phyloP scores from a whole-genome alignment of 2,329 filamentous ascomycete species.

The Onygena corvina region DNA sequence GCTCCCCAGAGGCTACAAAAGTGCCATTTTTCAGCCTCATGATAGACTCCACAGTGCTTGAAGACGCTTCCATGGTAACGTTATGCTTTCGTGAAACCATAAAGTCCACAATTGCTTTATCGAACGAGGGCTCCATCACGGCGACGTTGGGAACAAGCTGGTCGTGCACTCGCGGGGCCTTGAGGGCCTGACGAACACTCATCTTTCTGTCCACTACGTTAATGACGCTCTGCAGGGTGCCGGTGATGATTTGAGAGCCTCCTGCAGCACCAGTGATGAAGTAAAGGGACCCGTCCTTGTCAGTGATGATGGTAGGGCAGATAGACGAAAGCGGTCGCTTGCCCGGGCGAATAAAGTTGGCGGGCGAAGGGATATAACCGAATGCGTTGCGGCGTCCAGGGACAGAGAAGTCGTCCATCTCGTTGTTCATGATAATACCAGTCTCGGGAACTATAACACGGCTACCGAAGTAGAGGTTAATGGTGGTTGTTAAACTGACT shows the following conservation, averaged over 20 bases:
- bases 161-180: conserved; percentile 61
- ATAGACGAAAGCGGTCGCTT: conserved; percentile 80
- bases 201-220: conserved; percentile 56
- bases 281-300: conserved; percentile 52
- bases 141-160: conserved; percentile 63
- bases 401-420: conserved; percentile 71
- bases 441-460: conserved; percentile 67
- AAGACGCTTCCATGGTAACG: conserved; percentile 50
- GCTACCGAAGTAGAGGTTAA: conserved; percentile 78
- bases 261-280: conserved; percentile 65
- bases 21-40: conserved; percentile 48
- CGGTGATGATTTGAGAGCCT: conserved; percentile 70
- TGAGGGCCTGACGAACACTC: conserved; percentile 50
- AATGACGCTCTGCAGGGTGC: conserved; percentile 62
- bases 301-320: conserved; percentile 64
- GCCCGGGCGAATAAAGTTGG: conserved; percentile 68
- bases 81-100: conserved; percentile 57
- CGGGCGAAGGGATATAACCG: conserved; percentile 64
- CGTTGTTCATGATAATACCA: conserved; percentile 62
- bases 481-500: conserved; percentile 70
- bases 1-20: conserved; percentile 69
- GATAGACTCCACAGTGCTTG: conserved; percentile 62
- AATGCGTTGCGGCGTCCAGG: conserved; percentile 68
- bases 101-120: conserved; percentile 51
- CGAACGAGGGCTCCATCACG: conserved; percentile 56